Conservation (phyloP, 148 eudicot genomes). For the Dysphania ambrosioides region DNA sequence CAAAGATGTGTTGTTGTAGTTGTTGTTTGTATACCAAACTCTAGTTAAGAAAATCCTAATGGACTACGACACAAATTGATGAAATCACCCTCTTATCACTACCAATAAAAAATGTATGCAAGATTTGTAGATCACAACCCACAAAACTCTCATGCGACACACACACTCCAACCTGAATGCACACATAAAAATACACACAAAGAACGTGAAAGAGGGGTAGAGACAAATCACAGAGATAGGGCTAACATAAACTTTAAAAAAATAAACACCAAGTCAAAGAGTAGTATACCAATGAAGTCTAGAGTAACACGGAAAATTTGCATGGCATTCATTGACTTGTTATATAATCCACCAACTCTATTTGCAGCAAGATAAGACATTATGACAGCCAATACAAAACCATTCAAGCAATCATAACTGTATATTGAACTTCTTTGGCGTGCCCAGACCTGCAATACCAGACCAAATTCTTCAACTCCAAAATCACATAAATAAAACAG, state of each 20-base stretch:
- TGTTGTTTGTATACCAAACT: too few species aligned
- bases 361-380: constrained; percentile 67
- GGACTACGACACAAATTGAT: background rate
- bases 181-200: background rate
- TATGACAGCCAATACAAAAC: constrained; percentile 60
- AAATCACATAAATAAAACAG: constrained; percentile 2
- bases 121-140: background rate
- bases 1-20: too few species aligned
- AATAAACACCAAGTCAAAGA: background rate
- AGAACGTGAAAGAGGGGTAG: background rate
- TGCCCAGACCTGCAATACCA: constrained; percentile 80
- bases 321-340: constrained; percentile 71
- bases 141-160: background rate
- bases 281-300: constrained; percentile 71
- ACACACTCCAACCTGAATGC: background rate
- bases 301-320: constrained; percentile 80
- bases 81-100: background rate
- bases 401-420: constrained; percentile 77
- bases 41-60: background rate
- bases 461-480: constrained; percentile 10
- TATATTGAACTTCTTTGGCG: constrained; percentile 75
- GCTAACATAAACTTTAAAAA: background rate
- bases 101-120: background rate
- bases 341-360: constrained; percentile 49
- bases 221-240: background rate